Evolutionary conservation across 2,329 filamentous ascomycete genomes (phyloP), one percentile per base, ranked within the genome.

Genomic region (Calonectria fujianensis): DNA sequence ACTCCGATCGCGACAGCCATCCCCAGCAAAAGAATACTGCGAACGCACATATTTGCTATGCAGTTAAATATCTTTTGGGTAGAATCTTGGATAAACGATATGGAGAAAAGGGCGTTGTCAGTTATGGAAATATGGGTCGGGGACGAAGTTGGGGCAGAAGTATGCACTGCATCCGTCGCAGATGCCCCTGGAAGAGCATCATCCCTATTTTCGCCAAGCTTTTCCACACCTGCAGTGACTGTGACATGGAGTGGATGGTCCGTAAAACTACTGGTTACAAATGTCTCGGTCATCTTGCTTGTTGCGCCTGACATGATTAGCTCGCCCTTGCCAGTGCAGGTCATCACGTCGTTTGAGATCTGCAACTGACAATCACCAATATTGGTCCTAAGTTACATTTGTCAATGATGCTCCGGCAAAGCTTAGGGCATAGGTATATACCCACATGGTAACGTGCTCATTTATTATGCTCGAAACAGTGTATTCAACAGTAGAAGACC

Each of bases 331-430:
- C 57, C 57, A 11, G 37, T 63, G 57, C 57, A 63, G 24, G 35
- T 63, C 57, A 39, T 39, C 57, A 63, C 6, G 18, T 63, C 57
- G 27, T 41, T 24, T 20, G 37, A 20, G 8, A 63, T 41, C 35
- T 63, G 57, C 37, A 63, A 20, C 10, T 63, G 13, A 14, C 57
- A 63, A 41, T 63, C 13, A 16, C 57, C 57, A 41, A 63, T 41
- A 63, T 63, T 63, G 16, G 57, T 63, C 57, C 57, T 63, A 18
- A 63, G 9, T 24, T 39, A 11, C 24, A 24, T 39, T 27, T 16
- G 24, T 63, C 9, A 41, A 24, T 9, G 8, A 29, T 39, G 20
- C 13, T 16, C 20, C 3, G 18, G 35, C 24, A 16, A 29, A 41
- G 1, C 11, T 18, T 39, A 24, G 6, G 7, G 11, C 6, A 39